Conservation (phyloP, 202 grass and related monocot genomes). For the Digitaria exilis region DNA sequence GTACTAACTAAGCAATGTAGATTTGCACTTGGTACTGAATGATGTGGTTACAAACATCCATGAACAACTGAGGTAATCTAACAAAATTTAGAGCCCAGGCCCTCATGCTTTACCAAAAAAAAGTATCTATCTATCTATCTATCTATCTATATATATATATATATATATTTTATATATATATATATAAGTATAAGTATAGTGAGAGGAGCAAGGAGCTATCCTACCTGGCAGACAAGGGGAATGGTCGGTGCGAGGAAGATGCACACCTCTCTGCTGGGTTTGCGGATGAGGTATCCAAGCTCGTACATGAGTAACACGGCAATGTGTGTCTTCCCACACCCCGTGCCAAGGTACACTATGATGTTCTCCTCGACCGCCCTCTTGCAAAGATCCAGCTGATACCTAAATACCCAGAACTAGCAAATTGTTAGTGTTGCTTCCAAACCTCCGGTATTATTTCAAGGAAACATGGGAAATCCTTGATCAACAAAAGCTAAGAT, state of each 20-base stretch:
- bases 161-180: too few species aligned
- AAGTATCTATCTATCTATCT: too few species aligned
- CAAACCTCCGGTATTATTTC: background rate
- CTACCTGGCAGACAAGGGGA: slow-evolving; percentile 85
- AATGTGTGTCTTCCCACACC: slow-evolving; percentile 96
- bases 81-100: background rate
- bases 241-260: slow-evolving; percentile 87
- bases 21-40: slow-evolving; percentile 16
- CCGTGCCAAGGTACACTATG: slow-evolving; percentile 80
- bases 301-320: slow-evolving; percentile 90
- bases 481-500: background rate
- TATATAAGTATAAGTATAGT: background rate
- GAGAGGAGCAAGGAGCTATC: background rate
- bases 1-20: slow-evolving; percentile 33
- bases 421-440: background rate
- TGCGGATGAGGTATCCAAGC: slow-evolving; percentile 75
- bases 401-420: slow-evolving; percentile 47
- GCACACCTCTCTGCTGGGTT: slow-evolving; percentile 74
- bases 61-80: slow-evolving; percentile 5
- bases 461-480: background rate
- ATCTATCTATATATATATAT: too few species aligned
- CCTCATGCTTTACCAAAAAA: background rate
- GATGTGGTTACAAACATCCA: slow-evolving; percentile 1
- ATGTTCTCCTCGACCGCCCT: slow-evolving; percentile 78
- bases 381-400: slow-evolving; percentile 84